Base-by-base conservation (phyloP, 257 asterid genomes). In the Misopates orontium region DNA sequence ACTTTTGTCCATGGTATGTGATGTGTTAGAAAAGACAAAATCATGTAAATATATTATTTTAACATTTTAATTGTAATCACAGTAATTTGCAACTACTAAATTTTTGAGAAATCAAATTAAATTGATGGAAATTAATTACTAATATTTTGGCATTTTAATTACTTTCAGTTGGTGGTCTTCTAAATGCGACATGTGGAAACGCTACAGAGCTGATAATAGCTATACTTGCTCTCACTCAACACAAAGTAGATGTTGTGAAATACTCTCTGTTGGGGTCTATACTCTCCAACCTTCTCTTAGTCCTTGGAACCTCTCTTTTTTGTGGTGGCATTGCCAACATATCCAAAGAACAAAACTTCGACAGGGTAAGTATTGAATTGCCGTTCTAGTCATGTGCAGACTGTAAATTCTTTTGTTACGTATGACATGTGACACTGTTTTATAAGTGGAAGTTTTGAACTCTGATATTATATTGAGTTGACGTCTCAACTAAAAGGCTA, bases 151-250 rank as follows among this genome's bases (percentile, higher is more conserved):
- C 41, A n/a, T n/a, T n/a, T 23, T 18, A 0, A 13, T 45, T 16
- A 45, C 36, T 64, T 74, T 70, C 87, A 93, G 99, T 90, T 75
- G 99, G 99, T 32, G 99, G 99, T 32, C 97, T 93, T 54, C 71
- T 93, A 53, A 93, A 93, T 72, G 99, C 99, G 24, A 93, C 99
- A 25, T 93, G 97, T 75, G 99, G 99, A 54, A 93, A 93, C 76
- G 97, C 96, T 0, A 93, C 99, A 0, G 99, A 93, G 81, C 83
- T 93, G 32, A 83, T 93, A 42, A 93, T 93, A 60, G 89, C 96
- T 5, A 82, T 93, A 16, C 71, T 90, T 45, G 99, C 99, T 21
- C 70, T 93, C 10, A 10, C 78, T 22, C 62, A 82, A n/a, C 71
- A 80, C 85, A 90, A 90, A 79, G 87, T 93, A 3, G 88, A 80